Percentiles rank a stretch among this genome's conserved stretches.
phyloP scores from a whole-genome alignment of 2,329 filamentous ascomycete genomes.

The Shiraia bambusicola region DNA sequence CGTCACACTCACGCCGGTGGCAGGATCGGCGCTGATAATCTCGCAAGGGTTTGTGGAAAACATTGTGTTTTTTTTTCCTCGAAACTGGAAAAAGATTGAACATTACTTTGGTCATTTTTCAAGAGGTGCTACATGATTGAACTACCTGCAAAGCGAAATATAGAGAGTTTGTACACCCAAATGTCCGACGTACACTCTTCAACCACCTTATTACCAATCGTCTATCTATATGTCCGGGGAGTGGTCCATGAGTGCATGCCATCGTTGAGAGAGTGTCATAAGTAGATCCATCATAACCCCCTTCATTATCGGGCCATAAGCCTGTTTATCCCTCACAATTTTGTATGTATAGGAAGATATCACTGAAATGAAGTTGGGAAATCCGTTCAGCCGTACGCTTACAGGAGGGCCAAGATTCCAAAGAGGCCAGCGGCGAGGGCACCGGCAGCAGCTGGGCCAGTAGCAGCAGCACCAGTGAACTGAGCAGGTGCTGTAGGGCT shows the following conservation, averaged over 20 bases:
- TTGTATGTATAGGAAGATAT: slow-evolving; percentile 5
- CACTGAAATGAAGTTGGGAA: slow-evolving; percentile 6
- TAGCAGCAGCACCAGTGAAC: slow-evolving; percentile 37
- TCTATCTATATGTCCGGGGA: slow-evolving; percentile 15
- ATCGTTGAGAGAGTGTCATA: slow-evolving; percentile 13
- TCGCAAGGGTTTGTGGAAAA: no score
- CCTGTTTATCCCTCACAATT: slow-evolving; percentile 1
- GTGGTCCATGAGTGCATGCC: slow-evolving; percentile 12
- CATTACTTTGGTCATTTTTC: no score
- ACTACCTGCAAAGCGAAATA: no score
- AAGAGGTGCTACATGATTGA: no score
- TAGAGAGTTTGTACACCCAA: no score
- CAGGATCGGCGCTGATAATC: no score
- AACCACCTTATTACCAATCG: no score
- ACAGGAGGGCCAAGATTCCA: slow-evolving; percentile 34
- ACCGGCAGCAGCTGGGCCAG: slow-evolving; percentile 20
- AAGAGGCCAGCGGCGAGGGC: slow-evolving; percentile 32
- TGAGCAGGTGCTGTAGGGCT: slow-evolving; percentile 17
- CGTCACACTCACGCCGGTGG: no score
- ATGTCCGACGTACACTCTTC: no score
- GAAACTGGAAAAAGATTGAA: no score
- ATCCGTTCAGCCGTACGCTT: slow-evolving; percentile 11
- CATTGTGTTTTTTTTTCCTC: no score
- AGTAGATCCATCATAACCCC: slow-evolving; percentile 6
- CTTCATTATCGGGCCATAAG: slow-evolving; percentile 5